Base-by-base conservation (phyloP, 1,284 basidiomycete genomes). In the Malassezia restricta region DNA sequence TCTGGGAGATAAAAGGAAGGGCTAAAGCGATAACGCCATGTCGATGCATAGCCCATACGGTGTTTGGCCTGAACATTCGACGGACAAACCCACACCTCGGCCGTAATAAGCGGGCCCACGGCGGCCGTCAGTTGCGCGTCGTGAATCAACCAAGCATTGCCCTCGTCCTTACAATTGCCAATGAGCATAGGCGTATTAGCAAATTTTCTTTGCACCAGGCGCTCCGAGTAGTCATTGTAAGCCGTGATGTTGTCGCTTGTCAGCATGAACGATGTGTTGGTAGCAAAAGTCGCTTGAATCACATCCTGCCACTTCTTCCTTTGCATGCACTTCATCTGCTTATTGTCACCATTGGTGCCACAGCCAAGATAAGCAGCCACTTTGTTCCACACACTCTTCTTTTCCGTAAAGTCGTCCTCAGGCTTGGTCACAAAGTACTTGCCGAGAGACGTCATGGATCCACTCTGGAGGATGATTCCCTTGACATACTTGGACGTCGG, bases 11-110 rank as follows among this genome's bases (percentile, higher is more conserved):
- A 55, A 38, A 55, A 42, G 15, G 47, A 44, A 8, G 53, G 47
- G 15, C 53, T 48, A 41, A 48, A 57, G 24, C 46, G 55, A 50
- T 57, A 57, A 15, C 55, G 55, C 50, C 50, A 57, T 3, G 55
- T 57, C 2, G 55, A 50, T 8, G 46, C 45, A 1, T n/a, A 12
- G 14, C 39, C 50, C 12, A 33, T 9, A 27, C 55, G 55, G 7
- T 43, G 15, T 11, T 35, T 27, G n/a, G 46, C 40, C 27, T 52
- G 42, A 27, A 48, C 42, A 14, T 28, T 5, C 6, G 55, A 32
- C 5, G 55, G 55, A 31, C 55, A 57, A 6, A 51, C 49, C 50
- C 50, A 57, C 7, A 52, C 31, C 15, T 49, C 49, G 8, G 50
- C 8, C 6, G 55, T 57, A n/a, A 53, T 17, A 28, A 51, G 14